Conservation (phyloP, 2,329 filamentous ascomycete species). For the Botrytis fragariae region DNA sequence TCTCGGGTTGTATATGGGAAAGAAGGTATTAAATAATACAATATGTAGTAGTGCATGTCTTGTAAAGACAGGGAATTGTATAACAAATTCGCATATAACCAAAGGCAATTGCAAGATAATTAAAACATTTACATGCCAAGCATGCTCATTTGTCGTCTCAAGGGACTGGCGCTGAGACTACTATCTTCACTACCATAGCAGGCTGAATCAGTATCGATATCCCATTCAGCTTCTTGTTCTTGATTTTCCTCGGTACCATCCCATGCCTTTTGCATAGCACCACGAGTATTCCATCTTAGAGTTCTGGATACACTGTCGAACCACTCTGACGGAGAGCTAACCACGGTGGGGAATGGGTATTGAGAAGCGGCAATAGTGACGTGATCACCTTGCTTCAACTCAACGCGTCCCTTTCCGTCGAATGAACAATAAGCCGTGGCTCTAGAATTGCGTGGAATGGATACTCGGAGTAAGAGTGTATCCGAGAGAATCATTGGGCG, state of each 20-base stretch:
- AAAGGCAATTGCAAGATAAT: not conserved
- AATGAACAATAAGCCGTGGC: constrained; percentile 96
- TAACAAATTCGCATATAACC: not conserved
- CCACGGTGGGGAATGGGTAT: constrained; percentile 96
- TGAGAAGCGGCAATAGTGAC: constrained; percentile 95
- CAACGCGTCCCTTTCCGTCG: constrained; percentile 92
- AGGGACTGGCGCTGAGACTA: constrained; percentile 63
- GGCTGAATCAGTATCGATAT: constrained; percentile 86
- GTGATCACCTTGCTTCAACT: constrained; percentile 88
- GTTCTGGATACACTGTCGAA: constrained; percentile 93
- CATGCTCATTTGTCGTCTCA: constrained; percentile 71
- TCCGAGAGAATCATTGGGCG: constrained; percentile 97
- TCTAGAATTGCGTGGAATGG: constrained; percentile 78
- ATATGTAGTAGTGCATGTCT: not conserved
- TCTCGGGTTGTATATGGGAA: not conserved
- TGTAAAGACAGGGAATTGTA: not conserved
- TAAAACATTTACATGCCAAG: constrained; percentile 52
- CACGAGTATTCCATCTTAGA: constrained; percentile 90
- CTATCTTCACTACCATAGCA: constrained; percentile 72
- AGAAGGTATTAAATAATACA: not conserved
- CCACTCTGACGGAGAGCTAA: constrained; percentile 88
- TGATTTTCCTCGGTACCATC: constrained; percentile 46
- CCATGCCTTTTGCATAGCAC: constrained; percentile 87
- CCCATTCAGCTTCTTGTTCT: constrained; percentile 67
- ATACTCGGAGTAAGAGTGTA: constrained; percentile 86